A percentile compares a stretch with the other conserved stretches of the same genome.
phyloP scores from a whole-genome alignment of 202 grass and related monocot species.

The Musa balbisiana region DNA sequence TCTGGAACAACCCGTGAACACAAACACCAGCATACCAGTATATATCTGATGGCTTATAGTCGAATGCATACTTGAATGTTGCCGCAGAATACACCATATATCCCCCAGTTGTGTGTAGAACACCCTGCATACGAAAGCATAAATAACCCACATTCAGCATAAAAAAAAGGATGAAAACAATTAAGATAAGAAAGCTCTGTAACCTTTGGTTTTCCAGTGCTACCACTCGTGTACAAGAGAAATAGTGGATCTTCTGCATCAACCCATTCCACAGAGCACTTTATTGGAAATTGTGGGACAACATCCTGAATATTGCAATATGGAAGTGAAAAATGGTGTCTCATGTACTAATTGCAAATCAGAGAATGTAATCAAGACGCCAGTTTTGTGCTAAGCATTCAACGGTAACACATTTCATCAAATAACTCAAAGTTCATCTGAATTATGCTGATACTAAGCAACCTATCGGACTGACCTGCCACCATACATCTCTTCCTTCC shows the following conservation, averaged over 20 bases:
- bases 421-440: not conserved
- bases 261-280: conserved; percentile 90
- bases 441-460: not conserved
- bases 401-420: not conserved
- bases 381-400: not conserved
- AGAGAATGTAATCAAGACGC: not conserved
- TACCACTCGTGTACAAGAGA: conserved; percentile 96
- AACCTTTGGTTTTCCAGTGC: conserved; percentile 98
- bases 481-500: conserved; percentile 78
- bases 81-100: conserved; percentile 94
- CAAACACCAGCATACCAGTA: conserved; percentile 57
- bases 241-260: conserved; percentile 98
- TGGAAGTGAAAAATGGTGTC: conserved; percentile 17
- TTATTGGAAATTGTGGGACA: conserved; percentile 63
- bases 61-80: conserved; percentile 97
- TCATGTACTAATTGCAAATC: conserved; percentile 10
- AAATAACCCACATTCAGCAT: conserved; percentile 15
- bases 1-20: not conserved
- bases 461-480: conserved; percentile 43
- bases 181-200: conserved; percentile 1
- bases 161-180: conserved; percentile 16
- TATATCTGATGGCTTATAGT: conserved; percentile 85
- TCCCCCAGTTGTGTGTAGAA: conserved; percentile 94
- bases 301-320: conserved; percentile 44
- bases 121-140: conserved; percentile 52